Evolutionary conservation across 371 early-diverging fungal genomes (phyloP).

Genomic region (Gilbertella persicaria): DNA sequence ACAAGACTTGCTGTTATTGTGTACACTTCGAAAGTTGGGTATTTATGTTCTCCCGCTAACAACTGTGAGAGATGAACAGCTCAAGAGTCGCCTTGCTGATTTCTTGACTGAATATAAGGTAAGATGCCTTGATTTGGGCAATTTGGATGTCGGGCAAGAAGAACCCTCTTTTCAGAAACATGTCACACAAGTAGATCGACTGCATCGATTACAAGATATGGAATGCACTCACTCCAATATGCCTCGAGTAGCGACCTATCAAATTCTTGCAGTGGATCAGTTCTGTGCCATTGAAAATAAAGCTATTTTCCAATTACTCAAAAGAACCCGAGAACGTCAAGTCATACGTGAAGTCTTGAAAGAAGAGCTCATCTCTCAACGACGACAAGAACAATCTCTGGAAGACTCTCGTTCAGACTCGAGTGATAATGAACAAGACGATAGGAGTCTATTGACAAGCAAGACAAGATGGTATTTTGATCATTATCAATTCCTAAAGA

Average conservation of each 20-base stretch:
- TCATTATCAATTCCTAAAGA: conserved; percentile 2
- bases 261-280: conserved; percentile 42
- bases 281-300: conserved; percentile 35
- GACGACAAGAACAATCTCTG: neutral
- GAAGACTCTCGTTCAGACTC: neutral
- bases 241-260: conserved; percentile 35
- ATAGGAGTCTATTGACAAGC: neutral
- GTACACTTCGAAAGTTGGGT: conserved; percentile 29
- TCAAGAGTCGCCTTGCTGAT: conserved; percentile 18
- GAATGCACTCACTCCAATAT: conserved; percentile 34
- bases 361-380: neutral
- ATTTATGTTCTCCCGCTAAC: conserved; percentile 37
- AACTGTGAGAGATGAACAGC: conserved; percentile 1
- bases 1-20: conserved; percentile 31
- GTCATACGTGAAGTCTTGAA: conserved; percentile 14
- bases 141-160: conserved; percentile 13
- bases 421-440: neutral
- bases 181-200: conserved; percentile 1
- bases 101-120: conserved; percentile 18
- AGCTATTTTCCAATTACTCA: conserved; percentile 33
- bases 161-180: conserved; percentile 12
- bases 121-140: conserved; percentile 22
- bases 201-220: conserved; percentile 12
- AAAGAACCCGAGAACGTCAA: conserved; percentile 33
- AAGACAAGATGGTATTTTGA: conserved; percentile 6